Evolutionary conservation across 2,329 filamentous ascomycete species (phyloP).

Genomic region (Monosporascus sp.): DNA sequence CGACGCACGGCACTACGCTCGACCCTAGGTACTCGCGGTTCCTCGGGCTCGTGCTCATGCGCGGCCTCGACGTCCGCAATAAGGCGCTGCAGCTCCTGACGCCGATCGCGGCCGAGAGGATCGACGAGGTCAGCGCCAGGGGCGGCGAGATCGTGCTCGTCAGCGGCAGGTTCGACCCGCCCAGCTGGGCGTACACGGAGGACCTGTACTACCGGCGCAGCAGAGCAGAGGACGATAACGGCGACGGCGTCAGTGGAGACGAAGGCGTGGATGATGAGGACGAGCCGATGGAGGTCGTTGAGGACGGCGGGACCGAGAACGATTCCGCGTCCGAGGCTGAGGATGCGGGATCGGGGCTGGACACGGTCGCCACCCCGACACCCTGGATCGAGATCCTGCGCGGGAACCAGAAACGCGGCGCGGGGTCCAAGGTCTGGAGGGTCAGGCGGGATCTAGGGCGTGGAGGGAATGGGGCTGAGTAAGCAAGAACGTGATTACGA

Average conservation of each 20-base stretch:
- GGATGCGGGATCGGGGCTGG: slow-evolving; percentile 12
- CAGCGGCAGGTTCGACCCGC: slow-evolving; percentile 63
- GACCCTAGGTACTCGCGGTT: slow-evolving; percentile 55
- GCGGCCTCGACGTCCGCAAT: slow-evolving; percentile 57
- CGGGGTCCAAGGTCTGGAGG: slow-evolving; percentile 58
- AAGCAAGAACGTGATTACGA: not conserved
- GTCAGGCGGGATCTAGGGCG: slow-evolving; percentile 59
- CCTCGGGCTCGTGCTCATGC: slow-evolving; percentile 64
- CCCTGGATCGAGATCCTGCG: slow-evolving; percentile 58
- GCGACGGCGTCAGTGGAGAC: not conserved
- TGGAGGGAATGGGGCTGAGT: slow-evolving; percentile 15
- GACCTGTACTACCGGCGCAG: slow-evolving; percentile 40
- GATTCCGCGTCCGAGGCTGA: slow-evolving; percentile 25
- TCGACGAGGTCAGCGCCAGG: slow-evolving; percentile 34
- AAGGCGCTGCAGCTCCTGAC: slow-evolving; percentile 60
- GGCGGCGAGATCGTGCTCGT: slow-evolving; percentile 56
- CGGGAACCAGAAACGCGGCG: slow-evolving; percentile 50
- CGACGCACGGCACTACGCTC: slow-evolving; percentile 47
- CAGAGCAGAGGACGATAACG: slow-evolving; percentile 6
- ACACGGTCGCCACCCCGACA: slow-evolving; percentile 25
- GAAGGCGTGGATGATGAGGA: slow-evolving; percentile 17
- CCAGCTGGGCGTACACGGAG: slow-evolving; percentile 67
- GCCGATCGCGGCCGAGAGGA: slow-evolving; percentile 42
- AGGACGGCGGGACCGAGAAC: slow-evolving; percentile 29
- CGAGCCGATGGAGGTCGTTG: slow-evolving; percentile 25